Evolutionary conservation across 306 rosid genomes (phyloP).

Genomic region (Malus sieversii): DNA sequence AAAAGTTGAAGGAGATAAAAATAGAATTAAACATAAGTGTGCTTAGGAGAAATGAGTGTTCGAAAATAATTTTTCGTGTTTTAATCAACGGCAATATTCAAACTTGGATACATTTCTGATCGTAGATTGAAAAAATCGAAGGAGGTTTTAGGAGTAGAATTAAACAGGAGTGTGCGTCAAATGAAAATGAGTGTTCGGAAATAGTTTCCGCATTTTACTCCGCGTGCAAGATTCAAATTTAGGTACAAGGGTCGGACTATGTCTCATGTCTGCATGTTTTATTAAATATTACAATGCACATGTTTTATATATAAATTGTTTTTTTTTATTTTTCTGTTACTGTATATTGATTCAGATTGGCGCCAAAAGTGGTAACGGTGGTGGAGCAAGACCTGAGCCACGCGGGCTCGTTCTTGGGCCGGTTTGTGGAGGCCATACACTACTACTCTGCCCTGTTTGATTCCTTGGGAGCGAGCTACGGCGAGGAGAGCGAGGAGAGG

Average conservation of each 20-base stretch:
- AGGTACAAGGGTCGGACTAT: neutral
- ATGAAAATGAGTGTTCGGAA: no score
- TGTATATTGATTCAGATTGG: slow-evolving; percentile 39
- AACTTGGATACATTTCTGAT: no score
- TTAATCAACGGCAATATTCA: neutral
- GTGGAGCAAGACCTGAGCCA: slow-evolving; percentile 94
- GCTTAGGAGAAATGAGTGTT: neutral
- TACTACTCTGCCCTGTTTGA: slow-evolving; percentile 95
- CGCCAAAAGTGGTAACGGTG: slow-evolving; percentile 96
- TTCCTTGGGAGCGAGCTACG: slow-evolving; percentile 87
- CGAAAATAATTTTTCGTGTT: neutral
- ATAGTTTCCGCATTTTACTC: no score
- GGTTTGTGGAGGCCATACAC: slow-evolving; percentile 97
- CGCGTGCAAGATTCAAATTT: neutral
- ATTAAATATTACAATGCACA: neutral
- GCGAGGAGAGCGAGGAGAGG: slow-evolving; percentile 92
- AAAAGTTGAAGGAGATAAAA: no score
- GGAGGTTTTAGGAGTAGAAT: no score
- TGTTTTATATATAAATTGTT: neutral
- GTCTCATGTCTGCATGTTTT: neutral
- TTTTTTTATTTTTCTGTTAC: neutral
- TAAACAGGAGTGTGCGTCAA: no score
- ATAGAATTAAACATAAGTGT: no score
- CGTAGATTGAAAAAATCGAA: no score
- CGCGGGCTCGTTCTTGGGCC: slow-evolving; percentile 83